These are phyloP conservation scores for Colletotrichum phormii DNA, from an alignment of 2,329 filamentous ascomycete genomes.

Conservation along the genomic window DNA sequence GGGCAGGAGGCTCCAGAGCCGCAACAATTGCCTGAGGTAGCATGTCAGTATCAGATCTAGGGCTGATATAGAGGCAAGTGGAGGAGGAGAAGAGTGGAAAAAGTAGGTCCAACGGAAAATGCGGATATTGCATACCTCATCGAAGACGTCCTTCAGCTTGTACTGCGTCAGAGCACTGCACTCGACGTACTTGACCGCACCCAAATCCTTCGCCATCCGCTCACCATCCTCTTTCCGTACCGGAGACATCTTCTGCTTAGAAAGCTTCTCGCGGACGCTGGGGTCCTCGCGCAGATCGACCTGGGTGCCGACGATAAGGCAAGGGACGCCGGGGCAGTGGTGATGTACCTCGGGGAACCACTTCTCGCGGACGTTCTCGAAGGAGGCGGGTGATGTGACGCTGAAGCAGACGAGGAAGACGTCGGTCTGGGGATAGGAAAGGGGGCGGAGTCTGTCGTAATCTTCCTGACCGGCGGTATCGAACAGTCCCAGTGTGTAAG, in stretches of 20 bases:
- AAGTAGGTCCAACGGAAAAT: neutral
- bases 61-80: conserved; percentile 18
- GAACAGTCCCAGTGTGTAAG: conserved; percentile 96
- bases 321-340: conserved; percentile 97
- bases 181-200: conserved; percentile 98
- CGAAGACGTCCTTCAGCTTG: conserved; percentile 99
- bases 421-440: conserved; percentile 98
- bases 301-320: conserved; percentile 97
- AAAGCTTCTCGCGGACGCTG: conserved; percentile 88
- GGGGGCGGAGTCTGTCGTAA: conserved; percentile 95
- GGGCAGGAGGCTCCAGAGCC: conserved; percentile 86
- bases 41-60: conserved; percentile 31
- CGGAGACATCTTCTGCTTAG: conserved; percentile 95
- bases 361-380: conserved; percentile 99
- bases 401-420: conserved; percentile 99
- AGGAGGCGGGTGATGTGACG: conserved; percentile 95
- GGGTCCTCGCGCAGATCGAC: conserved; percentile 93
- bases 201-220: conserved; percentile 96
- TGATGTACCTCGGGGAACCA: conserved; percentile 99
- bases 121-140: conserved; percentile 76
- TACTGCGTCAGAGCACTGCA: conserved; percentile 98
- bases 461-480: conserved; percentile 99
- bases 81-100: neutral
- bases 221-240: conserved; percentile 94
- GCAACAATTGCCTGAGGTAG: conserved; percentile 86